Evolutionary conservation across 2,329 filamentous ascomycete species (phyloP), one percentile per base, ranked within the genome.

Genomic region (Bipolaris zeicola): DNA sequence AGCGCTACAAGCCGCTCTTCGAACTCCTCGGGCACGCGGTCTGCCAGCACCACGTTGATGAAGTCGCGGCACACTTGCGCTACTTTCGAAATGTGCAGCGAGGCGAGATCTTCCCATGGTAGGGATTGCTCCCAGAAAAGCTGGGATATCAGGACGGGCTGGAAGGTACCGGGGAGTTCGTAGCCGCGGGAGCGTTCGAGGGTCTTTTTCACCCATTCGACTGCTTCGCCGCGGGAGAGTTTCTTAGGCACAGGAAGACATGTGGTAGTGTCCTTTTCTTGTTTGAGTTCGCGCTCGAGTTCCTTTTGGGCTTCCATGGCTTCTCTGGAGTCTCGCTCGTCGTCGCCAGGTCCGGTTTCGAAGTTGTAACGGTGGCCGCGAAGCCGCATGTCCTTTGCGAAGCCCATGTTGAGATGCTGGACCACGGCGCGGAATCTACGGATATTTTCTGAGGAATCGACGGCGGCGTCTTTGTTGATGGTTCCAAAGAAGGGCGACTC

Each of bases 151-250:
- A 89, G 74, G 50, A 85, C 67, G 0, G 86, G 82, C 57, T 87
- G 87, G 69, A 86, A 88, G 0, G 78, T 84, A 0, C 87, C 85
- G 0, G 85, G 83, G 0, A 90, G 72, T 65, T 90, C 87, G 5
- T 81, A 73, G 0, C 81, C 83, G 24, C 85, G 77, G 5, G 71
- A 80, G 36, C 74, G 75, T 22, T 69, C 60, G 48, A 85, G 71
- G 3, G 79, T 71, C 0, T 68, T 57, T 38, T 74, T 51, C 3
- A 82, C 77, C 59, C 80, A 75, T 0, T 68, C 41, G 3, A 84
- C 68, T 41, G 77, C 81, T 6, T 78, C 67, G 8, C 69, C 54
- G 41, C 77, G 73, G 0, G 68, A 73, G 0, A 75, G 11, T 2
- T 22, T 41, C n/a, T 62, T 68, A 28, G 53, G 68, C 37, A 52